phyloP scores from a whole-genome alignment of 768 basidiomycete species.

The Trametes punicea region DNA sequence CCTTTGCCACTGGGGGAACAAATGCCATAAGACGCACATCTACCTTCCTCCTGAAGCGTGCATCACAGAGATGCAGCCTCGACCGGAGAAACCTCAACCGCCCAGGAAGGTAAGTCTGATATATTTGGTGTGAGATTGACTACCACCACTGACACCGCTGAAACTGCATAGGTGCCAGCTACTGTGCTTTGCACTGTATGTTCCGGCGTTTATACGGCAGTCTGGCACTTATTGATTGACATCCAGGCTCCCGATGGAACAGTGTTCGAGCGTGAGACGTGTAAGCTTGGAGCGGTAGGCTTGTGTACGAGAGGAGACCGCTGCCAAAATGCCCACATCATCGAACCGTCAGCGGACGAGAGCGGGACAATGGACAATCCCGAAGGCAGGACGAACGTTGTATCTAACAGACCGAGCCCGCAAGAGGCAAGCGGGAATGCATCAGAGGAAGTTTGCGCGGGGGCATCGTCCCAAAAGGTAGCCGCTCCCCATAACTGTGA shows the following conservation, averaged over 20 bases:
- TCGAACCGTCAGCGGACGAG: neutral
- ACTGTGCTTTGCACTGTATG: neutral
- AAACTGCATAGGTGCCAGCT: neutral
- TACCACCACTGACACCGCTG: neutral
- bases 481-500: too few relatives aligned
- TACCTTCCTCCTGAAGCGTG: neutral
- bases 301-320: neutral
- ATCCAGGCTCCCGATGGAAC: neutral
- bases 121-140: neutral
- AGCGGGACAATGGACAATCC: neutral
- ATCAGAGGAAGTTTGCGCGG: too few relatives aligned
- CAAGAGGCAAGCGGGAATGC: too few relatives aligned
- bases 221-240: neutral
- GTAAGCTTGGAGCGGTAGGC: neutral
- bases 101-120: neutral
- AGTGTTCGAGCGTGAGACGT: neutral
- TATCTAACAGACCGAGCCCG: too few relatives aligned
- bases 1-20: constrained; percentile 2
- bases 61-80: neutral
- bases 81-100: neutral
- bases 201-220: neutral
- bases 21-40: constrained; percentile 18
- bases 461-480: too few relatives aligned
- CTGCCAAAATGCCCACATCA: neutral
- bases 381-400: too few relatives aligned